Percentiles rank a stretch among this genome's conserved stretches.
phyloP scores from a whole-genome alignment of 768 basidiomycete species.

The Favolaschia claudopus region DNA sequence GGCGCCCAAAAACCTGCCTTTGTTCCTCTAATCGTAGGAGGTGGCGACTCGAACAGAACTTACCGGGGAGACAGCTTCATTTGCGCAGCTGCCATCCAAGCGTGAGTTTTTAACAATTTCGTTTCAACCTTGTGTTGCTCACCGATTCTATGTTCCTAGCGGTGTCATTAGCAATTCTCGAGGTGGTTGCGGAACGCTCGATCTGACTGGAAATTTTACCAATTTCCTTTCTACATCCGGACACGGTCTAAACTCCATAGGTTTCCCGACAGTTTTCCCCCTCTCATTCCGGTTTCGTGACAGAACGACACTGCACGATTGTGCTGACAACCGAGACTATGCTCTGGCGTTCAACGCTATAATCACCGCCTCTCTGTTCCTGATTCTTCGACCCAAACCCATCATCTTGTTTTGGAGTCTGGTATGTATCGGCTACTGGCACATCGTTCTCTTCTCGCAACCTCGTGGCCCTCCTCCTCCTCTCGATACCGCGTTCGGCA shows the following conservation, averaged over 20 bases:
- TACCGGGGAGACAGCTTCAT: slow-evolving; percentile 89
- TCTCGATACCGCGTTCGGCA: slow-evolving; percentile 74
- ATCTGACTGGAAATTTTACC: slow-evolving; percentile 77
- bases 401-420: slow-evolving; percentile 77
- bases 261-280: slow-evolving; percentile 80
- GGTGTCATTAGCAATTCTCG: slow-evolving; percentile 67
- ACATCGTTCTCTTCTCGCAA: slow-evolving; percentile 81
- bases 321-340: slow-evolving; percentile 71
- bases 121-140: slow-evolving; percentile 3
- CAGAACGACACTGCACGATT: slow-evolving; percentile 60
- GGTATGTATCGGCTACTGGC: slow-evolving; percentile 89
- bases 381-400: slow-evolving; percentile 74
- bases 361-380: slow-evolving; percentile 70
- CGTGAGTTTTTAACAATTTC: slow-evolving; percentile 52
- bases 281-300: slow-evolving; percentile 67
- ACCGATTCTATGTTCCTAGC: slow-evolving; percentile 43
- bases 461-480: slow-evolving; percentile 71
- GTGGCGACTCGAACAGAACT: slow-evolving; percentile 73
- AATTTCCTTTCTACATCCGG: slow-evolving; percentile 65
- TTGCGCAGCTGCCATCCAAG: slow-evolving; percentile 84
- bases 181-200: slow-evolving; percentile 81
- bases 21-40: slow-evolving; percentile 84
- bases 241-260: slow-evolving; percentile 73
- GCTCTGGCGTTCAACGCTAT: slow-evolving; percentile 80
- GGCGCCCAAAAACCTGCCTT: slow-evolving; percentile 71